A percentile compares a stretch with the other conserved stretches of the same genome.
These are phyloP conservation scores for Hypoxylon sp. DNA, from an alignment of 2,329 filamentous ascomycete species.

Conservation along the genomic window DNA sequence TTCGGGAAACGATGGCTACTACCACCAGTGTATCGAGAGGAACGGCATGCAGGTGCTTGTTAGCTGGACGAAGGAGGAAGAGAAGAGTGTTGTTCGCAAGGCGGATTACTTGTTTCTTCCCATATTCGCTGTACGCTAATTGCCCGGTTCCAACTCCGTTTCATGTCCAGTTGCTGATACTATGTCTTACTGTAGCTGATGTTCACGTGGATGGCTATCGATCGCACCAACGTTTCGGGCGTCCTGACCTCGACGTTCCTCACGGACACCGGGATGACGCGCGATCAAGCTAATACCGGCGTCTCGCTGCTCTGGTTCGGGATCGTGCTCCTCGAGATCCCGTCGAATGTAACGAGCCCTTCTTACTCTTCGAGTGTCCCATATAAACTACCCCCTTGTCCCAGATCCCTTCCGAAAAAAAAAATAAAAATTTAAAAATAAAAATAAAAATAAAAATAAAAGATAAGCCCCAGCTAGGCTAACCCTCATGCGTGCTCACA, in stretches of 20 bases:
- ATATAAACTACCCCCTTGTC: too few relatives aligned
- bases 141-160: too few relatives aligned
- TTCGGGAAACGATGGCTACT: constrained; percentile 18
- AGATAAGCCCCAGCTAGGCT: not conserved
- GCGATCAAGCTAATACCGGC: constrained; percentile 41
- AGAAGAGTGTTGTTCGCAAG: constrained; percentile 38
- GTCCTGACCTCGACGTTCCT: constrained; percentile 42
- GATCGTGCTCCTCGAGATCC: constrained; percentile 41
- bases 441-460: too few relatives aligned
- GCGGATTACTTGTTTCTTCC: constrained; percentile 42
- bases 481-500: constrained; percentile 5
- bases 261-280: constrained; percentile 35
- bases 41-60: constrained; percentile 35
- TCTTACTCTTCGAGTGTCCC: too few relatives aligned
- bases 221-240: constrained; percentile 43
- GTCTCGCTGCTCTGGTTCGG: constrained; percentile 42
- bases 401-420: too few relatives aligned
- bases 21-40: constrained; percentile 35
- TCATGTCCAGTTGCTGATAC: too few relatives aligned
- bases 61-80: constrained; percentile 41
- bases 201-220: constrained; percentile 45
- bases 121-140: constrained; percentile 40
- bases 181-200: too few relatives aligned
- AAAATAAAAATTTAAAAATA: too few relatives aligned
- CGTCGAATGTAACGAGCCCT: constrained; percentile 41